phyloP scores from a whole-genome alignment of 1,284 basidiomycete species.

The Ceratorhiza oryzae-sativae region DNA sequence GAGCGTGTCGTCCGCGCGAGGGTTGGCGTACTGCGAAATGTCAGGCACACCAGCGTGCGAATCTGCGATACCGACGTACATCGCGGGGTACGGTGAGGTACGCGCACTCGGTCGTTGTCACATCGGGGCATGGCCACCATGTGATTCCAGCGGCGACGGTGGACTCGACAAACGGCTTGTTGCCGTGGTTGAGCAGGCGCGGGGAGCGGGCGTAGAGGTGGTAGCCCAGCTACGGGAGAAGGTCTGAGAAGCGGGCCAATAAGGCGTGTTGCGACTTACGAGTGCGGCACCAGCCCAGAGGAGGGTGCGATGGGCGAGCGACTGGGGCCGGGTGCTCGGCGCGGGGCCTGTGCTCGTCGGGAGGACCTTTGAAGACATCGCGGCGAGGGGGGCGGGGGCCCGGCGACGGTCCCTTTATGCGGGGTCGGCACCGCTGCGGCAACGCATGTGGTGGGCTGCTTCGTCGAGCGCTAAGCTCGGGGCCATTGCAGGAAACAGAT shows the following conservation, averaged over 20 bases:
- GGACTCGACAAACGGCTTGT: constrained; percentile 4
- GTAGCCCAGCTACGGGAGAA: neutral
- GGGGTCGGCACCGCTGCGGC: neutral
- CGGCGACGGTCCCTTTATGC: neutral
- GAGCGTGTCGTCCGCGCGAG: constrained; percentile 18
- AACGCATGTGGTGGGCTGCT: constrained; percentile 3
- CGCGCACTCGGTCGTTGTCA: constrained; percentile 38
- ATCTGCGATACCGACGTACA: neutral
- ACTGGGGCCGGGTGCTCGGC: constrained; percentile 5
- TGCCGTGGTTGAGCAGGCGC: no score
- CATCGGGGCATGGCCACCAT: constrained; percentile 44
- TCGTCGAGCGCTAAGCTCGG: neutral
- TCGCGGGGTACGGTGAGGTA: constrained; percentile 44
- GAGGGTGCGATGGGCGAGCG: neutral
- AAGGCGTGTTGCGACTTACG: neutral
- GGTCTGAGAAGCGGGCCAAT: neutral
- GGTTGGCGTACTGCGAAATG: constrained; percentile 11
- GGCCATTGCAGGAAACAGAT: neutral
- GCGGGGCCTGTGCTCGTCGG: neutral
- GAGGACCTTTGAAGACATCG: constrained; percentile 9
- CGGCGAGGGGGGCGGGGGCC: neutral
- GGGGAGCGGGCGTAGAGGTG: neutral
- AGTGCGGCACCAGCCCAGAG: constrained; percentile 13
- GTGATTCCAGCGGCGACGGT: constrained; percentile 29
- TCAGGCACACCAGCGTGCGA: neutral